Base-by-base conservation (phyloP, 345 rosid species). In the Murraya paniculata region DNA sequence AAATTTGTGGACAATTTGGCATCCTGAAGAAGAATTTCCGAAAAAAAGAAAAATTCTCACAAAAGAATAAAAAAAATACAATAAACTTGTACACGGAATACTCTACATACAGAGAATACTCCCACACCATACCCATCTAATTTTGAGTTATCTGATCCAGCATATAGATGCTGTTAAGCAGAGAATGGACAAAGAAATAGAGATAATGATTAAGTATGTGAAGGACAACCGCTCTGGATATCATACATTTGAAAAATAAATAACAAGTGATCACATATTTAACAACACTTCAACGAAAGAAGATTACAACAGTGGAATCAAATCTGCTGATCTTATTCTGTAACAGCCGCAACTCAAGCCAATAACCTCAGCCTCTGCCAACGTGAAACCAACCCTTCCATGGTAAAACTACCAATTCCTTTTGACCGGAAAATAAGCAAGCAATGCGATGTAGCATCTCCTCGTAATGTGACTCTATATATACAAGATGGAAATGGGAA, bases 171-270 rank as follows among this genome's bases (percentile, higher is more conserved):
- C 50, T 45, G 50, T 45, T 45, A 45, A 3, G 5, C 27, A 7
- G n/a, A 59, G 67, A 73, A 60, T 59, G 67, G 68, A 73, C 22
- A 73, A 25, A 59, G 24, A 28, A 67, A 56, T 68, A 58, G 50
- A 35, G 50, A 45, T 11, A 13, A 45, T 13, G 18, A 45, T 45
- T 35, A 67, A 0, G 19, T 55, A 35, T 60, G 24, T 27, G 18
- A 73, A 19, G 31, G 36, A 41, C 60, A 21, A 38, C 66, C 18
- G 53, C 77, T 74, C 60, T 30, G 59, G 31, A 22, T 45, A 45
- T 74, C 68, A 45, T 45, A 45, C 77, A 74, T 74, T 48, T 62
- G 67, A 62, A 62, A 70, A 21, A 62, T 28, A 75, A 41, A 75
- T 6, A 64, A 41, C 30, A 74, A 7, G 45, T 62, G 13, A 74